These are phyloP conservation scores for Pelargonium citronellum DNA, from an alignment of 441 rosid genomes.

Conservation along the genomic window DNA sequence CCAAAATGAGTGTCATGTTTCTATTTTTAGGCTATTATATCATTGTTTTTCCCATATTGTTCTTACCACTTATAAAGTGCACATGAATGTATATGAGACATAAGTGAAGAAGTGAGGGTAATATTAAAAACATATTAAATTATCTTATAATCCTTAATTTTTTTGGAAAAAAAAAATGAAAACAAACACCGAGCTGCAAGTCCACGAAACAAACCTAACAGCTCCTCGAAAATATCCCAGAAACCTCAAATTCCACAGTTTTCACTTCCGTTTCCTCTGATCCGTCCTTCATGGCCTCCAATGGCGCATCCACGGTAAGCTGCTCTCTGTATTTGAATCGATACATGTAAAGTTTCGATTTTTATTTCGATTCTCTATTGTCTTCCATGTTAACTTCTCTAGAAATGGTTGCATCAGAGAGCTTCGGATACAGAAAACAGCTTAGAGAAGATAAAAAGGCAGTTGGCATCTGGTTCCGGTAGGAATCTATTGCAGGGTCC, in stretches of 20 bases:
- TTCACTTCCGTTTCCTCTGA: constrained; percentile 1
- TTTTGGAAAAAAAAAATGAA: too few species aligned
- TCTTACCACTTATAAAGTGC: too few species aligned
- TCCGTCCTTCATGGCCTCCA: not conserved
- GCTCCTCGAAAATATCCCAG: not conserved
- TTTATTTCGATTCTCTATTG: constrained; percentile 9
- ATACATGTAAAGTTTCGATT: not conserved
- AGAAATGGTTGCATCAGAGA: constrained; percentile 35
- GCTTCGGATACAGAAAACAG: constrained; percentile 56
- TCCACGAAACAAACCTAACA: constrained; percentile 4
- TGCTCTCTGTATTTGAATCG: not conserved
- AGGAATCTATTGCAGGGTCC: constrained; percentile 86
- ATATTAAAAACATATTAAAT: too few species aligned
- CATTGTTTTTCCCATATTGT: too few species aligned
- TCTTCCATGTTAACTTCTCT: not conserved
- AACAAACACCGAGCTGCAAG: constrained; percentile 3
- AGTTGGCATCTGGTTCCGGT: constrained; percentile 87
- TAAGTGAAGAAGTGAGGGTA: too few species aligned
- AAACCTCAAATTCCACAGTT: not conserved
- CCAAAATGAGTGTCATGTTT: too few species aligned
- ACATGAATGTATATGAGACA: too few species aligned
- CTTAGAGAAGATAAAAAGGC: constrained; percentile 92
- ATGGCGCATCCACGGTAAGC: constrained; percentile 4
- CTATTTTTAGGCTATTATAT: too few species aligned
- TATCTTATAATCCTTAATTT: too few species aligned